Evolutionary conservation across 495 filamentous ascomycete genomes (phyloP), one percentile per base, ranked within the genome.

Genomic region (Neurospora terricola): DNA sequence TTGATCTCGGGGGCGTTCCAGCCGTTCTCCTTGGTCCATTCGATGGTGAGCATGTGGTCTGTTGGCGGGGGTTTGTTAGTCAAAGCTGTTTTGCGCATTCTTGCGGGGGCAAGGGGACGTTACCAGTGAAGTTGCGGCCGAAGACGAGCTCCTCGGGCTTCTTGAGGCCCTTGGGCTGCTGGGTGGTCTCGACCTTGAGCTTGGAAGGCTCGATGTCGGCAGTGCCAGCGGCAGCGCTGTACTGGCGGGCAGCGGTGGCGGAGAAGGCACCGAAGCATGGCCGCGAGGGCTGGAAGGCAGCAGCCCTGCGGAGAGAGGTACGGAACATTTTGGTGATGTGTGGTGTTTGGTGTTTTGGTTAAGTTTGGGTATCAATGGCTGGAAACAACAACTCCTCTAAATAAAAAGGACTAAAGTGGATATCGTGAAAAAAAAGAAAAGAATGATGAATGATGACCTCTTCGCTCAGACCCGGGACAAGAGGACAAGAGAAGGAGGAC

Each of bases 1-100:
- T 87, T 88, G 77, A 99, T 97, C 16, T 86, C 86, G 59, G 96
- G 92, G 8, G 89, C 80, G 37, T 90, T 87, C 96, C 96, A 99
- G 74, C 85, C 85, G 69, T 90, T 84, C 34, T 83, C 80, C 70
- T 94, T 90, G 34, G 92, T 93, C 96, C 96, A 99, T 88, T 98
- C 95, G 73, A 96, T 86, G 42, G 91, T 91, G 75, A 99, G 89
- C 96, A 99, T 99, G 83, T 99, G 96, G 84, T 97, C 95, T 94
- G 77, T 76, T 10, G 71, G 23, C 27, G 27, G 43, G 40, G 11
- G 27, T 45, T 59, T 48, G 54, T 62, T 30, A 62, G 54, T 62
- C 2, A 14, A 62, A 62, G 27, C 45, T 54, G 71, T 30, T 30
- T 45, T 45, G 70, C 27, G n/a, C 21, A 38, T 38, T 68, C 30